phyloP scores from a whole-genome alignment of 305 asterid genomes.

The Striga hermonthica region DNA sequence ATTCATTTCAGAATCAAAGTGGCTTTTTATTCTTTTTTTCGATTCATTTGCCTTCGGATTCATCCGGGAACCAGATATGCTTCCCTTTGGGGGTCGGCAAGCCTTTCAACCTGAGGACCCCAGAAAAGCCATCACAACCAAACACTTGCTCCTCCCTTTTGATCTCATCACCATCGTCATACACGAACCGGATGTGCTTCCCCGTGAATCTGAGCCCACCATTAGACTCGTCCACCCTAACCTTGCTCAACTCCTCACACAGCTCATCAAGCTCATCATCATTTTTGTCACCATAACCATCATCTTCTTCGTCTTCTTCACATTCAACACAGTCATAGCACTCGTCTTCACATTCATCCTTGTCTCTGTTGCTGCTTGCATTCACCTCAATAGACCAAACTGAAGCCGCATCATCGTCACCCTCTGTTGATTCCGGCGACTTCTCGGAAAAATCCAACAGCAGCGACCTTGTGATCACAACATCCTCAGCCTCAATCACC shows the following conservation, averaged over 20 bases:
- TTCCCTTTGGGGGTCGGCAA: too few species aligned
- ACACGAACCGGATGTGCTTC: slow-evolving; percentile 63
- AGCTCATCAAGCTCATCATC: slow-evolving; percentile 44
- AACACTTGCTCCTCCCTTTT: slow-evolving; percentile 44
- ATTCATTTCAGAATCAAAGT: too few species aligned
- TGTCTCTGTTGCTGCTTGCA: slow-evolving; percentile 53
- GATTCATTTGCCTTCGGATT: too few species aligned
- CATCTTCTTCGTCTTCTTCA: slow-evolving; percentile 28
- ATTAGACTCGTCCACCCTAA: slow-evolving; percentile 34
- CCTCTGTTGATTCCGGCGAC: not conserved
- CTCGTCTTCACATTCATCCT: slow-evolving; percentile 27
- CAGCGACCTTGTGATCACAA: slow-evolving; percentile 63
- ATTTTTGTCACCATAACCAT: slow-evolving; percentile 23
- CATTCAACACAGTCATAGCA: slow-evolving; percentile 14
- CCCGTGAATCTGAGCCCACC: slow-evolving; percentile 41
- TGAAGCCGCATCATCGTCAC: slow-evolving; percentile 25
- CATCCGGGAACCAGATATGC: too few species aligned
- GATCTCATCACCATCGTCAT: slow-evolving; percentile 68
- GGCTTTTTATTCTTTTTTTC: too few species aligned
- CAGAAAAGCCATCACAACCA: not conserved
- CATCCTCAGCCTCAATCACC: slow-evolving; percentile 36
- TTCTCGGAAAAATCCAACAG: slow-evolving; percentile 75
- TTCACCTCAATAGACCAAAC: slow-evolving; percentile 80
- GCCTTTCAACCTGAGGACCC: too few species aligned
- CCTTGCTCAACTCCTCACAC: slow-evolving; percentile 68